These are phyloP conservation scores for Pyricularia grisea DNA, from an alignment of 2,329 filamentous ascomycete genomes.

Conservation along the genomic window DNA sequence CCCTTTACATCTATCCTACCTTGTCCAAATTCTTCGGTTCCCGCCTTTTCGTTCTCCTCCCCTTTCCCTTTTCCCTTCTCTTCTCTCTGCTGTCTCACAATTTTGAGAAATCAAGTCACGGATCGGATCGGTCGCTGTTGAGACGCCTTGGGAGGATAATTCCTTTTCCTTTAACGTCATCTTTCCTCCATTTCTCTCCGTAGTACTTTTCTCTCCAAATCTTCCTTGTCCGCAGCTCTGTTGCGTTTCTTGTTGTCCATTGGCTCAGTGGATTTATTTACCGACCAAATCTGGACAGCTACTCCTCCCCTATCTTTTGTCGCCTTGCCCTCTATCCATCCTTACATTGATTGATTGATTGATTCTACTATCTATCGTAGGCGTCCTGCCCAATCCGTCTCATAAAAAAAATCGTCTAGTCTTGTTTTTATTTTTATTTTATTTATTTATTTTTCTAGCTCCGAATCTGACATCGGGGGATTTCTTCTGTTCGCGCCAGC, in stretches of 20 bases:
- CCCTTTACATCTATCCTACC: neutral
- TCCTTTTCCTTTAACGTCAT: slow-evolving; percentile 24
- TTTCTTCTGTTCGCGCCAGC: neutral
- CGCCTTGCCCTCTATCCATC: neutral
- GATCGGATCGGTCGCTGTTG: slow-evolving; percentile 25
- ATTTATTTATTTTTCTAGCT: neutral
- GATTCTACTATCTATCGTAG: neutral
- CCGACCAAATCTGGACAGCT: neutral
- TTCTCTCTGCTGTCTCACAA: slow-evolving; percentile 5
- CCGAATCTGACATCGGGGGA: neutral
- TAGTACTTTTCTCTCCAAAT: slow-evolving; percentile 15
- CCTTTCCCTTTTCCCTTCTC: neutral
- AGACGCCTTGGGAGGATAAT: slow-evolving; percentile 25
- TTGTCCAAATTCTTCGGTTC: slow-evolving; percentile 3
- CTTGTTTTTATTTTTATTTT: too few relatives aligned
- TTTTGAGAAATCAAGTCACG: slow-evolving; percentile 2
- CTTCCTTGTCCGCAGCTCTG: slow-evolving; percentile 21
- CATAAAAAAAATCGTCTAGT: neutral
- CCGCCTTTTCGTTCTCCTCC: slow-evolving; percentile 9
- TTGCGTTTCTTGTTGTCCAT: neutral
- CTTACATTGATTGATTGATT: neutral
- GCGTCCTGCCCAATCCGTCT: neutral
- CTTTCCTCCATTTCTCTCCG: slow-evolving; percentile 25
- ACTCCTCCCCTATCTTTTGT: neutral
- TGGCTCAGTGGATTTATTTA: neutral